These are phyloP conservation scores for Westerdykella sp. DNA, from an alignment of 2,329 filamentous ascomycete genomes.

Conservation along the genomic window DNA sequence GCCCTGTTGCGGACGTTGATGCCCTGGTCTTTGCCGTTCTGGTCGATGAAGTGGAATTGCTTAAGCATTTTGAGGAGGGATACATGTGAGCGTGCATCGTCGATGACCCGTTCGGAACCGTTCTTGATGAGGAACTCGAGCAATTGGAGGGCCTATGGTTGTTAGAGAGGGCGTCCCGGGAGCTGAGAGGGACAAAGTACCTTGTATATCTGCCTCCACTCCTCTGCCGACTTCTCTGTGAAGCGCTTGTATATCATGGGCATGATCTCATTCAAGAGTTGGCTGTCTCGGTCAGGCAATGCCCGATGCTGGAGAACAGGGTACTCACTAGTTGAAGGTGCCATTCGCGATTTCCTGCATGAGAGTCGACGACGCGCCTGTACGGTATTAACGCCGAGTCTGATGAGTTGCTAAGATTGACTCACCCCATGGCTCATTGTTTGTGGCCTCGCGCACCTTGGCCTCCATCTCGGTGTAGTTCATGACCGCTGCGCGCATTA, in stretches of 20 bases:
- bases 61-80: constrained; percentile 96
- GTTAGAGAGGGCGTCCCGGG: constrained; percentile 12
- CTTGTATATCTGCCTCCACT: constrained; percentile 99
- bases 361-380: constrained; percentile 67
- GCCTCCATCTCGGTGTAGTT: constrained; percentile 73
- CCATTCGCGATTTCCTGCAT: constrained; percentile 99
- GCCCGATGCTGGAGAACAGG: background rate
- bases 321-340: constrained; percentile 89
- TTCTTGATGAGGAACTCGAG: constrained; percentile 98
- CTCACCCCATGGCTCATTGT: constrained; percentile 93
- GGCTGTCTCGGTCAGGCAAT: constrained; percentile 49
- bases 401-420: constrained; percentile 50
- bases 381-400: constrained; percentile 9
- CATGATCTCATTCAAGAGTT: constrained; percentile 98
- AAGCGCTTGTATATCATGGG: constrained; percentile 99
- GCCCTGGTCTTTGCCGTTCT: constrained; percentile 96
- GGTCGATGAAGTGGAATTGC: constrained; percentile 94
- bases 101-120: constrained; percentile 92
- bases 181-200: constrained; percentile 38
- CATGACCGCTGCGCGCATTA: constrained; percentile 68
- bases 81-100: constrained; percentile 91
- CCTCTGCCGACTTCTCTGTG: constrained; percentile 94
- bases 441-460: constrained; percentile 93
- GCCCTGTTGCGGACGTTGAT: constrained; percentile 95
- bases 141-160: constrained; percentile 65